Evolutionary conservation across 2,329 filamentous ascomycete species (phyloP).

Genomic region (Aschersonia sp.): DNA sequence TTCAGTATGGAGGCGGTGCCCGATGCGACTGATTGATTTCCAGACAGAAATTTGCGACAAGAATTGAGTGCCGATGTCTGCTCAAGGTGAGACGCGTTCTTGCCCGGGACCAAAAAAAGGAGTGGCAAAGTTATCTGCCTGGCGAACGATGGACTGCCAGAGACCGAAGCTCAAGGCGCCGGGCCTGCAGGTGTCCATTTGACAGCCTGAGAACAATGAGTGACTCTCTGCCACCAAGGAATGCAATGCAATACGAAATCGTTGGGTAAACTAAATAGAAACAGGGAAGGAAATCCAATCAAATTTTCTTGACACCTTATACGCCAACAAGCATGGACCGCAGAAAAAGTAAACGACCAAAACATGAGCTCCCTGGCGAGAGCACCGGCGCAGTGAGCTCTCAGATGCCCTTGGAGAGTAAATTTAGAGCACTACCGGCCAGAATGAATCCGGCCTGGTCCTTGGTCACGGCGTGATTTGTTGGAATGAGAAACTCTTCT

Average conservation of each 20-base stretch:
- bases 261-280: too few relatives aligned
- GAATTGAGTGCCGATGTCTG: too few relatives aligned
- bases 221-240: background rate
- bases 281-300: too few relatives aligned
- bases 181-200: background rate
- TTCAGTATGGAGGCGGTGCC: too few relatives aligned
- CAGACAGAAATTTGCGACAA: too few relatives aligned
- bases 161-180: background rate
- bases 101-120: background rate
- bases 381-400: background rate
- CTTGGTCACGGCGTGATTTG: slow-evolving; percentile 76
- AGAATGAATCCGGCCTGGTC: slow-evolving; percentile 90
- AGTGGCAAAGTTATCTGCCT: background rate
- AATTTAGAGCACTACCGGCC: slow-evolving; percentile 84
- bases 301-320: background rate
- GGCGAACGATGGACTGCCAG: background rate
- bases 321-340: background rate
- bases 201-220: too few relatives aligned
- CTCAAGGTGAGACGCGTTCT: background rate
- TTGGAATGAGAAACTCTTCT: slow-evolving; percentile 54
- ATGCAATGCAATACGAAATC: background rate
- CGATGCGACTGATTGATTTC: too few relatives aligned
- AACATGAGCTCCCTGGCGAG: background rate
- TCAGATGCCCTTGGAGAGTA: slow-evolving; percentile 51
- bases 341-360: background rate